These are phyloP conservation scores for Pelargonium australe DNA, from an alignment of 441 rosid species.

Conservation along the genomic window DNA sequence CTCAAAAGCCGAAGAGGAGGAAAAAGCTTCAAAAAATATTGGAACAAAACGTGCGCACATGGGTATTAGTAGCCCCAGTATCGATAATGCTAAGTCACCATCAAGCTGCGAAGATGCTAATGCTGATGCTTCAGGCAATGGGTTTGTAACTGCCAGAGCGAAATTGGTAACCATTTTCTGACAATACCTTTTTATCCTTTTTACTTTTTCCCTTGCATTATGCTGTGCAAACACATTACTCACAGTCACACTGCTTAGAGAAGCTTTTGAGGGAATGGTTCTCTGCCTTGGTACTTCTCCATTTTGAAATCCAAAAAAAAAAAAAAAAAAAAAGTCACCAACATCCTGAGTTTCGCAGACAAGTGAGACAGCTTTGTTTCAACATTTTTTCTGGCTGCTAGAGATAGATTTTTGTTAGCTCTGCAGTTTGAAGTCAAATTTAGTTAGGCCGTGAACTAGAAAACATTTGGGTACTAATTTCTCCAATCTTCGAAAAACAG, in stretches of 20 bases:
- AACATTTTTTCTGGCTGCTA: not conserved
- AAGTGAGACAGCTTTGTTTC: not conserved
- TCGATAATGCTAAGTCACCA: constrained; percentile 32
- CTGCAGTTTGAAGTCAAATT: not conserved
- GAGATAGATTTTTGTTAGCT: not conserved
- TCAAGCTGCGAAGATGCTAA: constrained; percentile 38
- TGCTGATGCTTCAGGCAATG: constrained; percentile 46
- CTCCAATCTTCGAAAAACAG: not conserved
- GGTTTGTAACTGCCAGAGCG: constrained; percentile 80
- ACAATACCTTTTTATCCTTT: not conserved
- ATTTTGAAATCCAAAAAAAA: not conserved
- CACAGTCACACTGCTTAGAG: not conserved
- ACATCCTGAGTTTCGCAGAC: not conserved
- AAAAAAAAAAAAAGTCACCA: not conserved
- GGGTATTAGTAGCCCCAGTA: constrained; percentile 42
- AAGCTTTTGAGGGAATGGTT: not conserved
- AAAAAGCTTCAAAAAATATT: constrained; percentile 36
- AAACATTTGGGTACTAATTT: not conserved
- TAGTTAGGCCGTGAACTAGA: not conserved
- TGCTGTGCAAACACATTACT: not conserved
- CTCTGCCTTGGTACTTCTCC: not conserved
- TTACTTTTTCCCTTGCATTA: constrained; percentile 1
- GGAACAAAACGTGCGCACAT: constrained; percentile 59
- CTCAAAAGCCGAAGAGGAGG: constrained; percentile 42
- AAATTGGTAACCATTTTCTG: constrained; percentile 55